Conservation (phyloP, 2,329 filamentous ascomycete species). For the Paraphoma chrysanthemicola region DNA sequence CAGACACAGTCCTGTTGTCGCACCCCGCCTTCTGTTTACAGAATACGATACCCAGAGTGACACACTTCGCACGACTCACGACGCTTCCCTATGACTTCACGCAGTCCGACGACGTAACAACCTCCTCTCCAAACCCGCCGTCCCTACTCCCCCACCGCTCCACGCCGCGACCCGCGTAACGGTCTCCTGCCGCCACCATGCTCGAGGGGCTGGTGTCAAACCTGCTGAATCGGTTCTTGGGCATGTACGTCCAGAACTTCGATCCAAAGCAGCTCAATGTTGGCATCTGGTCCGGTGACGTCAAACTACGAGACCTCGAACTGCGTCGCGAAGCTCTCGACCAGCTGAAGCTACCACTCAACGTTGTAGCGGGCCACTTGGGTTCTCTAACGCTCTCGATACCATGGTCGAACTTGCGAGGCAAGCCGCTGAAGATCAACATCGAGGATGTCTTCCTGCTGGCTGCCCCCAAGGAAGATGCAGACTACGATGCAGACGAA, state of each 20-base stretch:
- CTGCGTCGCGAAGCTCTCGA: conserved; percentile 94
- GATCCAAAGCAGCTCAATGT: conserved; percentile 97
- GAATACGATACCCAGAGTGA: conserved; percentile 30
- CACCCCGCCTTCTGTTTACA: conserved; percentile 32
- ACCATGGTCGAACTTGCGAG: conserved; percentile 95
- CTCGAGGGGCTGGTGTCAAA: conserved; percentile 96
- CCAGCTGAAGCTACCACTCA: conserved; percentile 94
- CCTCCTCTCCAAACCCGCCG: conserved; percentile 25
- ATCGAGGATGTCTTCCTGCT: conserved; percentile 97
- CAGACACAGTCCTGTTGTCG: conserved; percentile 18
- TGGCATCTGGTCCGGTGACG: conserved; percentile 98
- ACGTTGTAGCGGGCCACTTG: conserved; percentile 94
- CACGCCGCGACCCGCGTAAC: conserved; percentile 73
- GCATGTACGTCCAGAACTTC: conserved; percentile 99
- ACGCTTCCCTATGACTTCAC: conserved; percentile 42
- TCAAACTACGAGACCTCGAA: conserved; percentile 91
- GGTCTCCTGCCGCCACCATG: conserved; percentile 73
- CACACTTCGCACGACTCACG: conserved; percentile 21
- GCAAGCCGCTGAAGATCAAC: conserved; percentile 90
- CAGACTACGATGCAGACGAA: conserved; percentile 90
- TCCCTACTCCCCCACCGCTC: conserved; percentile 16
- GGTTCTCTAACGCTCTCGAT: conserved; percentile 91
- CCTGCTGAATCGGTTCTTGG: conserved; percentile 97
- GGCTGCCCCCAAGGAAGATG: conserved; percentile 93
- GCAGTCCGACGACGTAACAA: conserved; percentile 39